Evolutionary conservation across 441 rosid species (phyloP), one percentile per base, ranked within the genome.

Genomic region (Adansonia grandidieri): DNA sequence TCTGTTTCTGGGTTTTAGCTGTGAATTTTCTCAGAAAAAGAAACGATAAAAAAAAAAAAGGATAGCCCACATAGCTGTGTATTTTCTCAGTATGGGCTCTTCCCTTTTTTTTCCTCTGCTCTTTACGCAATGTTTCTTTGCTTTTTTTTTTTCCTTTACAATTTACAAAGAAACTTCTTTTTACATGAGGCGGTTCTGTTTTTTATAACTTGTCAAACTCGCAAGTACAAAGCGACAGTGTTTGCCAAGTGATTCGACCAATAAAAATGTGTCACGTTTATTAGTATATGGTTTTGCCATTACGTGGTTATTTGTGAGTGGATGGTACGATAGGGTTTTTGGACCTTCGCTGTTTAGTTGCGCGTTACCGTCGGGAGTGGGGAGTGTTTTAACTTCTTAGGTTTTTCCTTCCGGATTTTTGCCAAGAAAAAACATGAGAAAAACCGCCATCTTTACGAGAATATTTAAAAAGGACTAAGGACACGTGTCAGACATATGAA

Each of bases 1-100:
- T 37, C 40, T 37, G 40, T 37, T 37, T 68, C 65, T 50, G 82
- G 64, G 75, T 77, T 73, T 73, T 62, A 37, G 82, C 75, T 76
- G 61, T 58, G 60, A 42, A 44, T 37, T 57, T 47, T 73, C 76
- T 15, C 51, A 5, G 64, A 32, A 44, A 63, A 15, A 11, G 6
- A 19, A 42, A 53, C 47, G 57, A 51, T 3, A 37, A 80, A 28
- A 20, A 4, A 37, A 37, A 37, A 37, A 37, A 37, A 37, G 5
- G 40, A 5, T 4, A 37, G 5, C 40, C 40, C 40, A 37, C 40
- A 4, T 0, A 37, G 40, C 40, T 37, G 40, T 37, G 40, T 4
- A 37, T 3, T 37, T 37, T 37, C 40, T 37, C 40, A 37, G 40
- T 37, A 37, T 4, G 40, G 40, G 40, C 40, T 37, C 4, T 3